Conservation (phyloP, 1,284 basidiomycete species). For the Ustilago esculenta region DNA sequence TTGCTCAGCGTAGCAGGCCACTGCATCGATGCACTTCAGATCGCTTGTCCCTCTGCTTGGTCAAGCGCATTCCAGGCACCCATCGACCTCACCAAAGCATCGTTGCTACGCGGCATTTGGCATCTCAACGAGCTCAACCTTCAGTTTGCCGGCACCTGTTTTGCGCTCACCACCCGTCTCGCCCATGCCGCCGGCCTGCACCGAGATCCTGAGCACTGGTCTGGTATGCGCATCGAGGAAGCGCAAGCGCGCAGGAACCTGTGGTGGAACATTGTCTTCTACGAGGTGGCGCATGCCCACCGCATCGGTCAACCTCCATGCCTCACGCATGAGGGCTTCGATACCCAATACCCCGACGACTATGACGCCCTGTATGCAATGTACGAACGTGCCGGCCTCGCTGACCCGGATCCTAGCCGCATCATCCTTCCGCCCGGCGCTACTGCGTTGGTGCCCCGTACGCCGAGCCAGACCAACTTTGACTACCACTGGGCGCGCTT, state of each 20-base stretch:
- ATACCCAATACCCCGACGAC: conserved; percentile 57
- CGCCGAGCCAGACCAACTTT: conserved; percentile 41
- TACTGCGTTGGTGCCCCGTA: conserved; percentile 38
- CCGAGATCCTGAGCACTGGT: conserved; percentile 55
- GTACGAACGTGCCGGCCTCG: conserved; percentile 48
- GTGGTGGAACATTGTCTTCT: conserved; percentile 56
- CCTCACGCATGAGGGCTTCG: conserved; percentile 49
- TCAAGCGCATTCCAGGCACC: conserved; percentile 56
- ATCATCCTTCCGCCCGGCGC: conserved; percentile 46
- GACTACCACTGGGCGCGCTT: conserved; percentile 54
- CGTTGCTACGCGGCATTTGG: conserved; percentile 56
- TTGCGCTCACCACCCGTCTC: conserved; percentile 50
- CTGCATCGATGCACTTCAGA: conserved; percentile 55
- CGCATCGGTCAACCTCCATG: conserved; percentile 53
- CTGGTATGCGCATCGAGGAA: conserved; percentile 55
- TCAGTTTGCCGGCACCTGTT: conserved; percentile 55
- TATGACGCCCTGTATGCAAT: conserved; percentile 41
- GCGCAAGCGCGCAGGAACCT: conserved; percentile 53
- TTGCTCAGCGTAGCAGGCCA: conserved; percentile 55
- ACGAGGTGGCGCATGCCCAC: conserved; percentile 42
- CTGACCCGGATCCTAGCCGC: conserved; percentile 35
- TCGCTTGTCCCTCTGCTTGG: conserved; percentile 58
- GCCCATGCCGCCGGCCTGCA: conserved; percentile 59
- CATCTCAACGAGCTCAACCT: conserved; percentile 58
- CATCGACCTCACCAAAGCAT: conserved; percentile 57